Conservation (phyloP, 2,329 filamentous ascomycete species). For the Sclerotiophoma versabilis region DNA sequence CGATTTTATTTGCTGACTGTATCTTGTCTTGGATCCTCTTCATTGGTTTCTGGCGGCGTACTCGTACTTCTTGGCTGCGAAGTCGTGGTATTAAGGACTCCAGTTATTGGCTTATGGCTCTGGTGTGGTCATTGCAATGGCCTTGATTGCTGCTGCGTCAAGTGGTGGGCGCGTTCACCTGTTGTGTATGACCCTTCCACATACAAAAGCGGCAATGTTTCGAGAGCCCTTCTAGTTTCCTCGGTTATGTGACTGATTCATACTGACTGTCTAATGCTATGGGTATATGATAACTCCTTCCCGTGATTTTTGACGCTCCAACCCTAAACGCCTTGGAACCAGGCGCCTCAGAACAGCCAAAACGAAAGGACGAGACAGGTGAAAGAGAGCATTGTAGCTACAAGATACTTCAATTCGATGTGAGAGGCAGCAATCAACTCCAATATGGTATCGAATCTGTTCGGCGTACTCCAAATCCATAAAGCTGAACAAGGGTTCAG, state of each 20-base stretch:
- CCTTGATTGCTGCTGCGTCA: no score
- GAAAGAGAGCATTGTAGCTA: no score
- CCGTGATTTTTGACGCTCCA: neutral
- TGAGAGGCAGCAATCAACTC: neutral
- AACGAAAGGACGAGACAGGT: neutral
- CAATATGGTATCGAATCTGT: neutral
- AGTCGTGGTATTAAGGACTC: no score
- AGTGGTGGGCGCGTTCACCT: no score
- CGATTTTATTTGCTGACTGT: no score
- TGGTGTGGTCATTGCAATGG: no score
- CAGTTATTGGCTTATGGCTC: no score
- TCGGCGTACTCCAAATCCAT: neutral
- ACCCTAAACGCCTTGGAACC: neutral
- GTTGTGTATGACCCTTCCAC: no score
- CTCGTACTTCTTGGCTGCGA: no score
- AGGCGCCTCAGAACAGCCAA: neutral
- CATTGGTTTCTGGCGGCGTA: no score
- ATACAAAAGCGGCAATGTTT: no score
- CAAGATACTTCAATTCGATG: neutral
- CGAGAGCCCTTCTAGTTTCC: neutral
- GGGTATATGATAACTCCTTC: conserved; percentile 6
- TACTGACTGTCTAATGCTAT: neutral
- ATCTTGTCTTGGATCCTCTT: no score
- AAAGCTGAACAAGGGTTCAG: neutral
- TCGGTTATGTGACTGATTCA: neutral